Conservation (phyloP, 352 stramenopile species). For the Stephanocyclus meneghinianus region DNA sequence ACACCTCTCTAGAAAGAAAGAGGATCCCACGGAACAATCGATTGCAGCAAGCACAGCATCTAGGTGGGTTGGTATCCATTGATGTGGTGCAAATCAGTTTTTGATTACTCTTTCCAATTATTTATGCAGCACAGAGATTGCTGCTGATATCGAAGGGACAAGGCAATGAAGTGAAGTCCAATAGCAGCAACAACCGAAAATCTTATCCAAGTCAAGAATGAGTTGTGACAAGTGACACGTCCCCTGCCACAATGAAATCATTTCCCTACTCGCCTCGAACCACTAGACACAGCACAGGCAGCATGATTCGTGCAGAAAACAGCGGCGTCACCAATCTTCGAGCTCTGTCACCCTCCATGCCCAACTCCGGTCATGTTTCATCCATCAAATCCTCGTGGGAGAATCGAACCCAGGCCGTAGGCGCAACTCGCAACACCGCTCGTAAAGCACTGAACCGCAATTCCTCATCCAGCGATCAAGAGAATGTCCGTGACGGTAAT, state of each 20-base stretch:
- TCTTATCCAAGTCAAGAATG: neutral
- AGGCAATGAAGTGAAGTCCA: too few relatives aligned
- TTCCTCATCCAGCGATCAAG: neutral
- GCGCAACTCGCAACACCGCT: neutral
- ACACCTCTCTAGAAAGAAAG: too few relatives aligned
- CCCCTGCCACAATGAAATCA: neutral
- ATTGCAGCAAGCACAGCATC: too few relatives aligned
- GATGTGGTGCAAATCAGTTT: too few relatives aligned
- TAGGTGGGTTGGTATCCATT: too few relatives aligned
- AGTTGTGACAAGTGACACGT: neutral
- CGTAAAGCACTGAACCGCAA: neutral
- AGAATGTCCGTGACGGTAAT: constrained; percentile 9
- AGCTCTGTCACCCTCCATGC: constrained; percentile 12
- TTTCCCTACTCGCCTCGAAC: neutral
- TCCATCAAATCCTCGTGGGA: constrained; percentile 24
- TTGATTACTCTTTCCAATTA: too few relatives aligned
- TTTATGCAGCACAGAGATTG: too few relatives aligned
- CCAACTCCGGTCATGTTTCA: constrained; percentile 10
- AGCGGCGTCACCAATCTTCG: neutral
- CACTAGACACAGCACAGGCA: neutral
- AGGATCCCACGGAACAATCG: too few relatives aligned
- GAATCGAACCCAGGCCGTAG: neutral
- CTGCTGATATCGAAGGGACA: too few relatives aligned
- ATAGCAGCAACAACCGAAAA: neutral
- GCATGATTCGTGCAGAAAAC: neutral